Evolutionary conservation across 2,329 filamentous ascomycete species (phyloP).

Genomic region (Fusarium concolor): DNA sequence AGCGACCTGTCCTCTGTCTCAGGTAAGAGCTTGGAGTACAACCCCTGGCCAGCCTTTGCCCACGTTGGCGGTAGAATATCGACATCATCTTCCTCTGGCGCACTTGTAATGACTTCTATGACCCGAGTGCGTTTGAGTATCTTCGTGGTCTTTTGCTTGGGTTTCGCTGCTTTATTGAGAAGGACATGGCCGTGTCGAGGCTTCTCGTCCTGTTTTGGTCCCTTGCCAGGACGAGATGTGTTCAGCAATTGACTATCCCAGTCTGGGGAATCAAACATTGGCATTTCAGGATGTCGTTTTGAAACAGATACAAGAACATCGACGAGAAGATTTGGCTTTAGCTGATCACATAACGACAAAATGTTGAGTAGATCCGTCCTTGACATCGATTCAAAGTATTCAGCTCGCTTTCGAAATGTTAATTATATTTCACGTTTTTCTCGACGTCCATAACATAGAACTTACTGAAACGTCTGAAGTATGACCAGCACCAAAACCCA

Average conservation of each 20-base stretch:
- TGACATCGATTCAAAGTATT: slow-evolving; percentile 55
- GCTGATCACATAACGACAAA: slow-evolving; percentile 56
- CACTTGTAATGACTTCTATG: slow-evolving; percentile 45
- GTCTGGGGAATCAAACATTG: slow-evolving; percentile 57
- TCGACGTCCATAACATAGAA: not conserved
- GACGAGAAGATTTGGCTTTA: slow-evolving; percentile 55
- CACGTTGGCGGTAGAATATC: slow-evolving; percentile 55
- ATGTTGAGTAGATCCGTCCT: slow-evolving; percentile 56
- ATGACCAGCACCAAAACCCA: slow-evolving; percentile 54
- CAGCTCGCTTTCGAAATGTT: slow-evolving; percentile 48
- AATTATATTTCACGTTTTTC: not conserved
- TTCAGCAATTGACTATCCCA: slow-evolving; percentile 49
- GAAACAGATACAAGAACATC: slow-evolving; percentile 58
- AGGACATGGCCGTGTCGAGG: slow-evolving; percentile 49
- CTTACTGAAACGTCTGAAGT: slow-evolving; percentile 52
- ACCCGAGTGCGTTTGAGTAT: slow-evolving; percentile 48
- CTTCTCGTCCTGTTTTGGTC: slow-evolving; percentile 34
- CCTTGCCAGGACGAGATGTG: slow-evolving; percentile 23
- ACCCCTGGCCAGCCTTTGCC: slow-evolving; percentile 54
- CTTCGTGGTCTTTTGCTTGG: slow-evolving; percentile 50
- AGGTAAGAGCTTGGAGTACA: slow-evolving; percentile 54
- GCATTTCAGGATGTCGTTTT: slow-evolving; percentile 56
- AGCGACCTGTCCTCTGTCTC: slow-evolving; percentile 54
- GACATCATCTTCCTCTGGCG: slow-evolving; percentile 47
- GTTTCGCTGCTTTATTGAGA: slow-evolving; percentile 43